Evolutionary conservation across 306 rosid species (phyloP), one percentile per base, ranked within the genome.

Genomic region (Malus domestica): DNA sequence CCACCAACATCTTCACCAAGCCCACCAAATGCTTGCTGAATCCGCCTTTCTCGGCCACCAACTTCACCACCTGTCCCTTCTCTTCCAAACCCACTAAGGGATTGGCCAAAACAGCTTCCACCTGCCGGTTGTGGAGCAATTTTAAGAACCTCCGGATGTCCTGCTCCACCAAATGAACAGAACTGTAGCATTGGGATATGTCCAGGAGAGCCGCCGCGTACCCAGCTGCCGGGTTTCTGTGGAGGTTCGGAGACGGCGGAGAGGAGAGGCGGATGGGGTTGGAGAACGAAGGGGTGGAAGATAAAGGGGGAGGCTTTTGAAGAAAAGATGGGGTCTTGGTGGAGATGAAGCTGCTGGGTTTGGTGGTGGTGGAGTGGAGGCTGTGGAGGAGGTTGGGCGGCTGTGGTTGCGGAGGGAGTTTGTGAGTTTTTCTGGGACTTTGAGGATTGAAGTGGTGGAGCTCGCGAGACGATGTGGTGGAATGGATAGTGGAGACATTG

Each of bases 131-230:
- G 65, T 76, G 71, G 10, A 93, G 80, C 57, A 89, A 19, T 52
- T 68, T 72, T 83, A 85, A 71, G 67, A 93, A 82, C 83, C 85
- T 82, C 13, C 73, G 83, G 40, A 84, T 92, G 70, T 89, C 97
- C 68, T 13, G 68, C 2, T 82, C 89, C 14, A 93, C 92, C 23
- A 22, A 45, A 68, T 87, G 86, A 45, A 93, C 88, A n/a, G 91
- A 79, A 4, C 75, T 80, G 86, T 15, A 85, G 64, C 29, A 74
- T 10, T 89, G 97, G 74, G 93, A 88, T 9, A 82, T 78, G 44
- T 86, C 92, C 38, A 93, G 18, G 52, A 91, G 77, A 10, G 98
- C 98, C 16, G 93, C 96, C 1, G 97, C 97, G 65, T 91, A 93
- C 2, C 97, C 97, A 58, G 92, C 82, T 8, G 96, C 86, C 2